These are phyloP conservation scores for Candida pseudoglaebosa DNA, from an alignment of 805 yeast species.

Conservation along the genomic window DNA sequence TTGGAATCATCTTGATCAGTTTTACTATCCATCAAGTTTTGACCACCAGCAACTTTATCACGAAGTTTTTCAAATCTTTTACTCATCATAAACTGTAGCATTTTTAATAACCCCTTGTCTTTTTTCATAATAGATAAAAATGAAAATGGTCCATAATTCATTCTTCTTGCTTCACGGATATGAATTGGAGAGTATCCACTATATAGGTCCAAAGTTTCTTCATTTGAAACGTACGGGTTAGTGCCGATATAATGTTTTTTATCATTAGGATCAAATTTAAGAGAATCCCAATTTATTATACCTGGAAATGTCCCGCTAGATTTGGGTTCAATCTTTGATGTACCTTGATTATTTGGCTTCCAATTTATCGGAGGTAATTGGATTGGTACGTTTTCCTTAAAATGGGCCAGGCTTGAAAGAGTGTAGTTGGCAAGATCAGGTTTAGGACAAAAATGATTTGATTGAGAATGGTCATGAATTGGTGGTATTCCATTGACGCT, in stretches of 20 bases:
- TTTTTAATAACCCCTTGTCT: slow-evolving; percentile 29
- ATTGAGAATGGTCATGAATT: not conserved
- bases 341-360: slow-evolving; percentile 3
- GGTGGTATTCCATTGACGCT: not conserved
- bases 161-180: slow-evolving; percentile 32
- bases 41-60: slow-evolving; percentile 4
- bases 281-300: not conserved
- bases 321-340: not conserved
- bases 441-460: not conserved
- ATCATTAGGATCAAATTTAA: slow-evolving; percentile 1
- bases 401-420: not conserved
- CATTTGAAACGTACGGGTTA: slow-evolving; percentile 19
- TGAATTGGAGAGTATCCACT: slow-evolving; percentile 42
- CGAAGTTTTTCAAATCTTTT: slow-evolving; percentile 4
- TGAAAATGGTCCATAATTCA: slow-evolving; percentile 51
- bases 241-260: slow-evolving; percentile 14
- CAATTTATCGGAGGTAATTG: slow-evolving; percentile 12
- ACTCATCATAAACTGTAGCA: slow-evolving; percentile 9
- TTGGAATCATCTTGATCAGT: slow-evolving; percentile 13
- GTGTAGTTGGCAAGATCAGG: slow-evolving; percentile 1
- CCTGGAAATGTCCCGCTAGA: slow-evolving; percentile 8
- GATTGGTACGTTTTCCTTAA: slow-evolving; percentile 2
- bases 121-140: slow-evolving; percentile 46
- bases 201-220: slow-evolving; percentile 40
- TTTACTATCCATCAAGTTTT: not conserved